These are phyloP conservation scores for Saitozyma podzolica DNA, from an alignment of 768 basidiomycete genomes.

Conservation along the genomic window DNA sequence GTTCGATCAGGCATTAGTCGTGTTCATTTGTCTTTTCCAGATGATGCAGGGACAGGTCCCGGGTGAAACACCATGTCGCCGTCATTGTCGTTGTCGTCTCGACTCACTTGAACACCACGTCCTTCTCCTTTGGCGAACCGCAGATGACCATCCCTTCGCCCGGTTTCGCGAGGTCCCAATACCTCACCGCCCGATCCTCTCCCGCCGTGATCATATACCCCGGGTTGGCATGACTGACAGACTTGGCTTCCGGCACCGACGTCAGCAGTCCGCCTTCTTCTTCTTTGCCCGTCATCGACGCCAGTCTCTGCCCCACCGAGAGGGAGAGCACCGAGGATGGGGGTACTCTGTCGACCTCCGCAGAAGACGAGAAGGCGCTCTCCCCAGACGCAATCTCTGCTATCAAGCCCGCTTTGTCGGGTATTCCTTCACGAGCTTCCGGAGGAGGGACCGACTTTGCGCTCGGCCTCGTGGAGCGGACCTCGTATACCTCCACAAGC, in stretches of 20 bases:
- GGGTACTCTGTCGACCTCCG: neutral
- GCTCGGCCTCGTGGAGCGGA: constrained; percentile 41
- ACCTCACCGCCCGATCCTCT: constrained; percentile 79
- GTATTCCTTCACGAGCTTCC: constrained; percentile 12
- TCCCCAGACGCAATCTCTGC: constrained; percentile 23
- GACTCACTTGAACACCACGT: constrained; percentile 70
- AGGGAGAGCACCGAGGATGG: constrained; percentile 19
- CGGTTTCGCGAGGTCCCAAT: constrained; percentile 79
- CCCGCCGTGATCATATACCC: constrained; percentile 87
- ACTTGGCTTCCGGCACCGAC: constrained; percentile 53
- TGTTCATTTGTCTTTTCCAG: neutral
- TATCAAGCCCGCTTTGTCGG: constrained; percentile 18
- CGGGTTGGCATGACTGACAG: constrained; percentile 40
- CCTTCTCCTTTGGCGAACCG: constrained; percentile 71
- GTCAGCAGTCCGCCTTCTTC: constrained; percentile 58
- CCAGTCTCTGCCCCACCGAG: constrained; percentile 25
- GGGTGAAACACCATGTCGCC: neutral
- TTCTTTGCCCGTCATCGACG: constrained; percentile 21
- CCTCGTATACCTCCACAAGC: constrained; percentile 77
- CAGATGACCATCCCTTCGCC: constrained; percentile 77
- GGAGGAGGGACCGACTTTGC: constrained; percentile 5
- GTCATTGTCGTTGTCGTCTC: no score
- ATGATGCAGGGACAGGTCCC: neutral
- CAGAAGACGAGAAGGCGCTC: neutral
- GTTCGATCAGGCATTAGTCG: neutral